Conservation (phyloP, 2,329 filamentous ascomycete genomes). For the Cordyceps farinosa region DNA sequence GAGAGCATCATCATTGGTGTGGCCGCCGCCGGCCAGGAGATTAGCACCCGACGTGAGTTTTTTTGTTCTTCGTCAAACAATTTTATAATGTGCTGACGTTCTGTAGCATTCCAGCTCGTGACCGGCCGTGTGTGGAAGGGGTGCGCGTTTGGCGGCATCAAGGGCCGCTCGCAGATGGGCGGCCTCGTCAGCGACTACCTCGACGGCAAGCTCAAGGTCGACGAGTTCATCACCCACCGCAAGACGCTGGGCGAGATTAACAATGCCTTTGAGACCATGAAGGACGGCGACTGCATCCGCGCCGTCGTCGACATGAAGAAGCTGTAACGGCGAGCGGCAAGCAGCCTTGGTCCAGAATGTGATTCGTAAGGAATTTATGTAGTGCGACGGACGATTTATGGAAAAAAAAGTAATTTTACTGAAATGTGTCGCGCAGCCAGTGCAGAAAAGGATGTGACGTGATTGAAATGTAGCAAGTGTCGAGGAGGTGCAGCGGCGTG, state of each 20-base stretch:
- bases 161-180: conserved; percentile 89
- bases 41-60: conserved; percentile 81
- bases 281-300: conserved; percentile 93
- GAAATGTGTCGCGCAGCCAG: background rate
- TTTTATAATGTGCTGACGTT: conserved; percentile 21
- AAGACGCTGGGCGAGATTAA: conserved; percentile 82
- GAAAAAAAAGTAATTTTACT: background rate
- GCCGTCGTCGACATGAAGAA: conserved; percentile 73
- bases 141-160: conserved; percentile 96
- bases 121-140: conserved; percentile 98
- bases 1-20: conserved; percentile 98
- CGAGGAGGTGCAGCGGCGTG: no score
- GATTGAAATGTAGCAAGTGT: background rate
- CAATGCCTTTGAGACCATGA: conserved; percentile 88
- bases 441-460: no score
- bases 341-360: background rate
- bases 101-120: conserved; percentile 90
- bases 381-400: background rate
- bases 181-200: conserved; percentile 87
- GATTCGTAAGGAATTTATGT: background rate
- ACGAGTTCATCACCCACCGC: conserved; percentile 98
- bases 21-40: conserved; percentile 93
- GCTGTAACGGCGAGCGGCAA: conserved; percentile 21
- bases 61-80: background rate
- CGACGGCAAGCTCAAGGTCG: conserved; percentile 86